These are phyloP conservation scores for Colletotrichum abscissum DNA, from an alignment of 2,329 filamentous ascomycete species.

Conservation along the genomic window DNA sequence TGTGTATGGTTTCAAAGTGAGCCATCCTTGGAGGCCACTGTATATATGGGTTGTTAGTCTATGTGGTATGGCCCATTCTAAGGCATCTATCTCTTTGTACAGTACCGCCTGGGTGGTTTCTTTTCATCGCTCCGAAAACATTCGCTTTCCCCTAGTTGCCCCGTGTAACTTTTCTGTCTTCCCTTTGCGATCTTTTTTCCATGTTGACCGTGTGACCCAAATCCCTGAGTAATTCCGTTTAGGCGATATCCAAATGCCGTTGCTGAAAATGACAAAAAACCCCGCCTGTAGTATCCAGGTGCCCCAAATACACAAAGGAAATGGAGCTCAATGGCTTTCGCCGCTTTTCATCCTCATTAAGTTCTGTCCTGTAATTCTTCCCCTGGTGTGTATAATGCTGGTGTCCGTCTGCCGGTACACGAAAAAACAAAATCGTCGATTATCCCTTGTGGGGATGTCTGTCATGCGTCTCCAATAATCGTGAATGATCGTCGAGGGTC, in stretches of 20 bases:
- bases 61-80: neutral
- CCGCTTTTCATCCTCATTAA: constrained; percentile 27
- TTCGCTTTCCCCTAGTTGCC: neutral
- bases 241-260: neutral
- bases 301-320: constrained; percentile 7
- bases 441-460: neutral
- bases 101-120: neutral
- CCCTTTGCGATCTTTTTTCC: neutral
- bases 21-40: constrained; percentile 6
- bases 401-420: neutral
- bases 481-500: neutral
- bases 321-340: neutral
- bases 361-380: constrained; percentile 4
- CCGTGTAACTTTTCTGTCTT: constrained; percentile 1
- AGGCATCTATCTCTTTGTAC: constrained; percentile 27
- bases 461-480: neutral
- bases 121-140: neutral
- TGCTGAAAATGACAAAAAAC: neutral
- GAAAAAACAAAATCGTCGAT: neutral
- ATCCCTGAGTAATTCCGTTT: neutral
- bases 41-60: neutral
- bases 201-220: neutral
- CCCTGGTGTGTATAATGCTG: neutral
- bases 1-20: neutral
- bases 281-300: neutral